Evolutionary conservation across 1,139 yeast species (phyloP).

Genomic region (Candida pseudocylindracea): DNA sequence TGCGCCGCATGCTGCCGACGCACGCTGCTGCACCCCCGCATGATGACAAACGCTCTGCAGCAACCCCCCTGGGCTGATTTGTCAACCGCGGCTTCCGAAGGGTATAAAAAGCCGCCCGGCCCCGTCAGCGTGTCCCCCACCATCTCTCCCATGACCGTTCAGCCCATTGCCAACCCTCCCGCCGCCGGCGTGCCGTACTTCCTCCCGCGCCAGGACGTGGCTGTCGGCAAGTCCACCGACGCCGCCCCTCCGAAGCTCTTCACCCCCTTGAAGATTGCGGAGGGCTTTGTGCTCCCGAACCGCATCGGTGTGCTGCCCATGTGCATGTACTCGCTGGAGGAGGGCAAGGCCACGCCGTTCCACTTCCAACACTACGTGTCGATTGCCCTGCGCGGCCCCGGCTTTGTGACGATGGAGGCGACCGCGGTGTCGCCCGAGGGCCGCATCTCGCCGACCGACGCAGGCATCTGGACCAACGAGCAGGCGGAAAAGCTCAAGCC

Average conservation of each 20-base stretch:
- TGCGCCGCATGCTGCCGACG: no score
- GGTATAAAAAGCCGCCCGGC: no score
- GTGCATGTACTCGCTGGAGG: constrained; percentile 27
- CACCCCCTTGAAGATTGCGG: constrained; percentile 16
- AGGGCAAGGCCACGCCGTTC: constrained; percentile 19
- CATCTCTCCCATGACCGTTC: no score
- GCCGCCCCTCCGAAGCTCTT: constrained; percentile 19
- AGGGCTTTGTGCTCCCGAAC: constrained; percentile 15
- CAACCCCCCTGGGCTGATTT: no score
- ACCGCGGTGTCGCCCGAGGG: constrained; percentile 21
- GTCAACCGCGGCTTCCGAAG: no score
- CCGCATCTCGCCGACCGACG: constrained; percentile 19
- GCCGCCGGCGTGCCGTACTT: no score
- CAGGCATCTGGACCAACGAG: constrained; percentile 26
- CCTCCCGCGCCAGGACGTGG: no score
- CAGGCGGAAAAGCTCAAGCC: constrained; percentile 24
- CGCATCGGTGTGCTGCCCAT: constrained; percentile 36
- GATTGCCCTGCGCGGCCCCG: constrained; percentile 22
- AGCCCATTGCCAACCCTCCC: no score
- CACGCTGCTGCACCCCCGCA: no score
- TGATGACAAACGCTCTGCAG: no score
- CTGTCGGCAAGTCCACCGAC: no score
- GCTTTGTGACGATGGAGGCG: constrained; percentile 28
- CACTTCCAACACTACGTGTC: constrained; percentile 23
- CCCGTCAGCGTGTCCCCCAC: no score